phyloP scores from a whole-genome alignment of 129 eudicot genomes.

The Chrysanthemum seticuspe region DNA sequence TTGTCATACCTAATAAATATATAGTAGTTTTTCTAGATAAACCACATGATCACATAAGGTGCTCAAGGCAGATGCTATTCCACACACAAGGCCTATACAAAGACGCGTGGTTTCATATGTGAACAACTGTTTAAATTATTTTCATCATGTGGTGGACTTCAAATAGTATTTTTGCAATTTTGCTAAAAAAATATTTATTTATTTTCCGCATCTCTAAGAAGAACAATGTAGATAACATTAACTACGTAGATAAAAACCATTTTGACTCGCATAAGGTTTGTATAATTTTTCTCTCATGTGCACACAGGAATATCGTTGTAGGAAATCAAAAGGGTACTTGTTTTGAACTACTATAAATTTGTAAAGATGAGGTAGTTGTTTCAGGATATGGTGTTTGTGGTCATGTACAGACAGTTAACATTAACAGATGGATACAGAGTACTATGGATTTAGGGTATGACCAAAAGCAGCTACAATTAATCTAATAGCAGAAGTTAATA shows the following conservation, averaged over 20 bases:
- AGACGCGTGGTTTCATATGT: slow-evolving; percentile 10
- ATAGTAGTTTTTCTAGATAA: too few species aligned
- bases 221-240: not conserved
- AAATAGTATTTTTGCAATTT: slow-evolving; percentile 9
- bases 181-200: not conserved
- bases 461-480: not conserved
- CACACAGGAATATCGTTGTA: not conserved
- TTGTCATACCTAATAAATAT: too few species aligned
- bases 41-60: too few species aligned
- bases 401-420: not conserved
- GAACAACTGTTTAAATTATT: slow-evolving; percentile 5
- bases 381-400: slow-evolving; percentile 16
- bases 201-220: not conserved
- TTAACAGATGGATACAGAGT: not conserved
- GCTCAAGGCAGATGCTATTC: too few species aligned
- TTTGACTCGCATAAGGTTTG: not conserved
- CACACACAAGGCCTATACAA: not conserved
- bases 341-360: slow-evolving; percentile 2
- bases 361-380: not conserved
- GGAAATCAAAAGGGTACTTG: not conserved
- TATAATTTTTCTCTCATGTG: not conserved
- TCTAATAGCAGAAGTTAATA: not conserved
- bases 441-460: not conserved
- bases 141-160: slow-evolving; percentile 1
- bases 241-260: not conserved